Base-by-base conservation (phyloP, 306 rosid genomes). In the Senna tora region DNA sequence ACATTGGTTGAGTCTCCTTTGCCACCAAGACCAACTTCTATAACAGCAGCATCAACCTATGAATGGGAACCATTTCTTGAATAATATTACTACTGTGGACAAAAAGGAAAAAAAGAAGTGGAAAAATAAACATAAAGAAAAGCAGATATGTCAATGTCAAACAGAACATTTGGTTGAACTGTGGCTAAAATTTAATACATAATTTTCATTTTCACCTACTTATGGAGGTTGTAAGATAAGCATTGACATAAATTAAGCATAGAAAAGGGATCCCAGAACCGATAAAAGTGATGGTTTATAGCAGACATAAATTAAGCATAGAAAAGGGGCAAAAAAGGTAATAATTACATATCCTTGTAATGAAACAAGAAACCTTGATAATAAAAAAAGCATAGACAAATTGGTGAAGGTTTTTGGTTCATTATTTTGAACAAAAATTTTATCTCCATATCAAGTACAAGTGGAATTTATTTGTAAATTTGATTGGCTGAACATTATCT, bases 11-110 rank as follows among this genome's bases (percentile, higher is more conserved):
- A 84, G 84, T 86, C 95, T 14, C 55, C 72, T 69, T 10, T 75
- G 33, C 92, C 95, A 68, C 95, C 97, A 56, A 91, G 92, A 71
- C 95, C 95, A 77, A 85, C 92, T 82, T 91, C 95, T 53, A 88
- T 53, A 66, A 91, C 71, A 58, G 95, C 92, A 78, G 82, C 89
- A 45, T 91, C 90, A 62, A 91, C 97, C 92, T 84, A 74, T 76
- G 61, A 69, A 76, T 19, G 56, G 64, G 51, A 78, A 65, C 61
- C 47, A 20, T 34, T 56, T 45, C 75, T 14, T 59, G 36, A 11
- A 41, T 58, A 53, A 67, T 43, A 65, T n/a, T 62, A 57, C 22
- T 39, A 51, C 6, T n/a, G 68, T 68, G 47, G 43, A 62, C 41
- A 56, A 56, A 70, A 28, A 46, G 47, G 32, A 19, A 59, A 46